Percentiles rank a stretch among this genome's conserved stretches.
Conservation (phyloP, 2,329 filamentous ascomycete genomes). For the Blumeria graminis region DNA sequence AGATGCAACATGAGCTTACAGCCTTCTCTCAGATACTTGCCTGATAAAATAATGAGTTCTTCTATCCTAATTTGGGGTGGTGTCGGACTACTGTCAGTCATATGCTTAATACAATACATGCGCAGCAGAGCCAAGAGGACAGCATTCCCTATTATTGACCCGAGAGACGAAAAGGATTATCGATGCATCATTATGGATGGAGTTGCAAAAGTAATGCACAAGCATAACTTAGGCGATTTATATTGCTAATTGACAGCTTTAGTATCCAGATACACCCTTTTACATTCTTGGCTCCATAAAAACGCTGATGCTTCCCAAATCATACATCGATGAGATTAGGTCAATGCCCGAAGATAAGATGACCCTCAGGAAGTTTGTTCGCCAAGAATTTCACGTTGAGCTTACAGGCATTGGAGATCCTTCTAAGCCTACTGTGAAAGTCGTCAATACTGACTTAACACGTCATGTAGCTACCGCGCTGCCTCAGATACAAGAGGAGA, state of each 20-base stretch:
- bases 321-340: constrained; percentile 1
- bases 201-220: background rate
- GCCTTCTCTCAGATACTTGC: too few relatives aligned
- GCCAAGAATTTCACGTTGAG: background rate
- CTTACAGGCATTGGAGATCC: background rate
- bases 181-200: background rate
- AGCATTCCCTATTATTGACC: background rate
- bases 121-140: background rate
- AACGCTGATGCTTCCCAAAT: constrained; percentile 1
- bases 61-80: too few relatives aligned
- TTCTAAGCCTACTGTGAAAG: background rate
- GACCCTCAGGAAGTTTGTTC: background rate
- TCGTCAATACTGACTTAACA: background rate
- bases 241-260: background rate
- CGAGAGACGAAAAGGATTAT: background rate
- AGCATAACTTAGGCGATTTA: background rate
- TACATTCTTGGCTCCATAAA: background rate
- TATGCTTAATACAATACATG: too few relatives aligned
- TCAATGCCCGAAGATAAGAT: background rate
- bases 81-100: too few relatives aligned
- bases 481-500: background rate
- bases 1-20: too few relatives aligned
- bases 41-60: too few relatives aligned
- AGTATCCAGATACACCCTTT: constrained; percentile 1
- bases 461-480: background rate